A percentile compares a stretch with the other conserved stretches of the same genome.
phyloP scores from a whole-genome alignment of 23 red algal genomes.

The Chondrus crispus region DNA sequence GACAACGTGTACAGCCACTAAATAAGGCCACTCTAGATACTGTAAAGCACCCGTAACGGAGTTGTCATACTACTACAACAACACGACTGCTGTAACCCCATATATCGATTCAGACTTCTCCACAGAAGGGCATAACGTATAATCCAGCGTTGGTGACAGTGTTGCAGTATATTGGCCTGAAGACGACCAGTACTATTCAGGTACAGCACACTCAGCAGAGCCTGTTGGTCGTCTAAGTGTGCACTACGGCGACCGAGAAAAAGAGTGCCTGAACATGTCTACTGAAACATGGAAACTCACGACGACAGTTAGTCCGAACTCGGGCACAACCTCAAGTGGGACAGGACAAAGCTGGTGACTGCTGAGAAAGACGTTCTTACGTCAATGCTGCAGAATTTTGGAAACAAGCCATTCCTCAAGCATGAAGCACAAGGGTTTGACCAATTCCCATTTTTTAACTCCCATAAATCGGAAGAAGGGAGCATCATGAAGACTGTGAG shows the following conservation, averaged over 20 bases:
- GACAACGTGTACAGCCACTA: too few species aligned
- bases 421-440: constrained; percentile 26
- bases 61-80: too few species aligned
- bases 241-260: background rate
- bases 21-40: too few species aligned
- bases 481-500: constrained; percentile 14
- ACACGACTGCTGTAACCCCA: too few species aligned
- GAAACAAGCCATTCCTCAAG: constrained; percentile 23
- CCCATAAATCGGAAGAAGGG: constrained; percentile 5
- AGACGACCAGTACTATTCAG: background rate
- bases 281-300: background rate
- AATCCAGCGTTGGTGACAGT: background rate
- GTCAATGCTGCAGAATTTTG: background rate
- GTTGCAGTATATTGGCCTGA: background rate
- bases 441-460: background rate
- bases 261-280: background rate
- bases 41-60: too few species aligned
- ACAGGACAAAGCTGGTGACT: background rate
- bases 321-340: background rate
- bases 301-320: background rate
- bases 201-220: background rate
- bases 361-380: too few species aligned
- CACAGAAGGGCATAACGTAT: background rate
- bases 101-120: background rate
- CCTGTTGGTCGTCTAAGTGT: background rate